Base-by-base conservation (phyloP, 768 basidiomycete genomes). In the Pleurotus citrinopileatus region DNA sequence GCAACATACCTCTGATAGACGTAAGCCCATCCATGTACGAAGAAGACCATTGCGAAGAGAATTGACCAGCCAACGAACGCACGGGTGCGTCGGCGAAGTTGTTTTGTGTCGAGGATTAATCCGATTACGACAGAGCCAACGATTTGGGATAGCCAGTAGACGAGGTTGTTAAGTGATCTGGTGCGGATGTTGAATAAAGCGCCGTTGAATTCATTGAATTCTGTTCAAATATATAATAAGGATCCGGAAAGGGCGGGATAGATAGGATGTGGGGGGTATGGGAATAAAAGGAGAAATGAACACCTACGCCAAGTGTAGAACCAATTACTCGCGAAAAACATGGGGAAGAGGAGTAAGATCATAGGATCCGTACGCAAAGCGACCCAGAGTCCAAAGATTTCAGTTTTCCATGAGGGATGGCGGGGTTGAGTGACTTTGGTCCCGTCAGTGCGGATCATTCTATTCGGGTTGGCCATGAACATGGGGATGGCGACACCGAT, bases 291-390 rank as follows among this genome's bases (percentile, higher is more conserved):
- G 13, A 52, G n/a, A n/a, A n/a, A n/a, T n/a, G 42, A 29, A 12
- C n/a, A 66, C 84, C 63, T 56, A 89, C 87, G 89, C 87, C 87
- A 91, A 2, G 89, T 86, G 63, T 91, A 91, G 70, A 91, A 91
- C 80, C 87, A 91, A 66, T 91, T 91, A 37, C 84, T 87, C 6
- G 87, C 82, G 52, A 91, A 82, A 69, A 92, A 91, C 85, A 92
- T 88, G 10, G 91, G 91, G 73, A 93, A 89, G 17, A 92, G 77
- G 3, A 90, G 70, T 13, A 91, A 56, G 60, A 94, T 82, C 69
- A 77, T 73, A 0, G 87, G 88, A 61, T 93, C 91, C 10, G 79
- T 84, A 53, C 71, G 77, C 40, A 94, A 72, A 2, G 86, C 80
- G 42, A 86, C 59, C 70, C 78, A 90, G 19, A 93, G 78, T 9